Evolutionary conservation across 352 stramenopile genomes (phyloP).

Genomic region (Sclerospora graminicola): DNA sequence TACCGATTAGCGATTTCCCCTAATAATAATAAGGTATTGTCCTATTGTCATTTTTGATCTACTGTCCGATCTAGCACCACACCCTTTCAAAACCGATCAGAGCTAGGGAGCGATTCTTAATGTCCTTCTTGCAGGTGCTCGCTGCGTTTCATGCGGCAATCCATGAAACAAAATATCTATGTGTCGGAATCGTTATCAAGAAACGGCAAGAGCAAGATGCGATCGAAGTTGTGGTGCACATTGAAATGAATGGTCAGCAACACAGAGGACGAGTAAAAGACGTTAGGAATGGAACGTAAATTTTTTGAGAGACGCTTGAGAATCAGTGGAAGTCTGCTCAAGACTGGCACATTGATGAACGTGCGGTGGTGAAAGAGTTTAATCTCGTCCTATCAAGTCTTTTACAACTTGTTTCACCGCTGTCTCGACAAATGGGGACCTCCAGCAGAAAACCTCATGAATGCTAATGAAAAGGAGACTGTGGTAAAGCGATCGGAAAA

Average conservation of each 20-base stretch:
- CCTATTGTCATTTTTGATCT: no score
- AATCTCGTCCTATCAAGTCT: constrained; percentile 27
- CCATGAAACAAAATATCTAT: neutral
- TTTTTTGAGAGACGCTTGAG: constrained; percentile 9
- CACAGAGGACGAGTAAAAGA: constrained; percentile 5
- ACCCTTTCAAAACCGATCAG: no score
- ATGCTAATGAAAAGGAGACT: neutral
- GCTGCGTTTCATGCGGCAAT: neutral
- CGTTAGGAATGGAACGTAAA: constrained; percentile 8
- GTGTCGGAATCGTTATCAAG: neutral
- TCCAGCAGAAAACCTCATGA: constrained; percentile 17
- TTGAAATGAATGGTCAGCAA: neutral
- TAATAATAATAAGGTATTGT: no score
- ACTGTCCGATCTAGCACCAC: no score
- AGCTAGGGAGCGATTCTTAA: no score
- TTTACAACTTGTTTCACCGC: constrained; percentile 26
- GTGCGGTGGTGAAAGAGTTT: constrained; percentile 12
- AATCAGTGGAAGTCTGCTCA: constrained; percentile 9
- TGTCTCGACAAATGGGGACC: constrained; percentile 20
- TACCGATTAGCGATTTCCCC: no score
- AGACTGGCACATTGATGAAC: neutral
- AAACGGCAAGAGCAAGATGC: neutral
- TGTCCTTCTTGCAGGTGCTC: no score
- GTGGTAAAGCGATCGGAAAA: no score
- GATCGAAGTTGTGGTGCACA: neutral